Conservation (phyloP, 208 protist species). For the Herpetomonas muscarum region DNA sequence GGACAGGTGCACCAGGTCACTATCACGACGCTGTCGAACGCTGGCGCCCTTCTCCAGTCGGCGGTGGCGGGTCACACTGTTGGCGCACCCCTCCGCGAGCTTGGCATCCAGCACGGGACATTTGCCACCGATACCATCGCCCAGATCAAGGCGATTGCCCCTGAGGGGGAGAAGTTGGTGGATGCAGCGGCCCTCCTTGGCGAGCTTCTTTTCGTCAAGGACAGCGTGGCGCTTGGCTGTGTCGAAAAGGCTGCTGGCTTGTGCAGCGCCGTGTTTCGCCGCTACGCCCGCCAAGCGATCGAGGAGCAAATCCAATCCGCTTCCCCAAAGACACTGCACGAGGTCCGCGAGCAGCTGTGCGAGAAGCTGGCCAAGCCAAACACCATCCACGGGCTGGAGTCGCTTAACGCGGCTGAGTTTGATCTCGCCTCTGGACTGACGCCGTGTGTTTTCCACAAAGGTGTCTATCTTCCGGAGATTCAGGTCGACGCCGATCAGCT, state of each 20-base stretch:
- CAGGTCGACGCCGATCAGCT: conserved; percentile 30
- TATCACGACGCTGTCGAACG: conserved; percentile 9
- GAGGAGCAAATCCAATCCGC: conserved; percentile 43
- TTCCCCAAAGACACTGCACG: conserved; percentile 48
- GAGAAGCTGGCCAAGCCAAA: conserved; percentile 64
- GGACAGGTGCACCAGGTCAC: not conserved
- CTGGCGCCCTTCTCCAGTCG: conserved; percentile 8
- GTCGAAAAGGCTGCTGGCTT: conserved; percentile 74
- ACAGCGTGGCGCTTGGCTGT: conserved; percentile 50
- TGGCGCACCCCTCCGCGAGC: conserved; percentile 63
- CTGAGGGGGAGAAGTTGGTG: conserved; percentile 17
- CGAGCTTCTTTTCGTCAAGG: conserved; percentile 82
- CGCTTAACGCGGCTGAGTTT: conserved; percentile 59
- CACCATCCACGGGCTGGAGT: conserved; percentile 65
- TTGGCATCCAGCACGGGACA: conserved; percentile 66
- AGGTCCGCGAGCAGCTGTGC: conserved; percentile 64
- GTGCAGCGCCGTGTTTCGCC: conserved; percentile 75
- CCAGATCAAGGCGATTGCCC: conserved; percentile 19
- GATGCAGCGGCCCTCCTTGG: conserved; percentile 66
- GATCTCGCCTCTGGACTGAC: conserved; percentile 59
- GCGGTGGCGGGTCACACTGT: conserved; percentile 31
- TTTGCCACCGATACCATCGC: conserved; percentile 46
- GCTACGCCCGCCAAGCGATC: conserved; percentile 55
- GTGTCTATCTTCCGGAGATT: conserved; percentile 59
- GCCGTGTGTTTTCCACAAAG: conserved; percentile 69